Evolutionary conservation across 177 flowering plant species (phyloP).

Genomic region (Tripterygium wilfordii): DNA sequence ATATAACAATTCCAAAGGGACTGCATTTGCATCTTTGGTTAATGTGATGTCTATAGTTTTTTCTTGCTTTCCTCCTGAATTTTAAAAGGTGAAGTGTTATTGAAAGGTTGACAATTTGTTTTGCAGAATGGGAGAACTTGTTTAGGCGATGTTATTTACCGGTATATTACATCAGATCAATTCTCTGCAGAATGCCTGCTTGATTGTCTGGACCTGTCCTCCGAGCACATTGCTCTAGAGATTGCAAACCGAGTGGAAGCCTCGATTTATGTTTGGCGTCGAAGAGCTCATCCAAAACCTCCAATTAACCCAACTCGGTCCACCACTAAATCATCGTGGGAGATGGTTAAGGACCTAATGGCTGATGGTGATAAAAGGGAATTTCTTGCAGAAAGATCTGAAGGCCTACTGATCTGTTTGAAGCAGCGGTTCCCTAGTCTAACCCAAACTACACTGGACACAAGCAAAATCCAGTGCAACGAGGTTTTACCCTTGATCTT

Average conservation of each 20-base stretch:
- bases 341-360: conserved; percentile 56
- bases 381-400: conserved; percentile 52
- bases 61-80: too few relatives aligned
- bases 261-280: conserved; percentile 66
- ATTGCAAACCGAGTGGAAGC: conserved; percentile 83
- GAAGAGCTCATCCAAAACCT: conserved; percentile 36
- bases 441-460: conserved; percentile 51
- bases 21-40: too few relatives aligned
- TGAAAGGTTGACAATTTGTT: not conserved
- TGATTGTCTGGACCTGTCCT: conserved; percentile 75
- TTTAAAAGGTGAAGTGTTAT: too few relatives aligned
- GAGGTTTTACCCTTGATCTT: conserved; percentile 32
- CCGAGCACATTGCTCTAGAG: conserved; percentile 73
- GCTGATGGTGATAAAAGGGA: conserved; percentile 60
- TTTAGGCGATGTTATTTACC: conserved; percentile 68
- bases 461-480: conserved; percentile 64
- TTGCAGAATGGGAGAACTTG: conserved; percentile 75
- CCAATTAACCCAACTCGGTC: conserved; percentile 27
- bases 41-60: too few relatives aligned
- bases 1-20: too few relatives aligned
- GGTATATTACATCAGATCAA: conserved; percentile 70
- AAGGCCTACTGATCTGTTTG: conserved; percentile 45
- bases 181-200: conserved; percentile 82
- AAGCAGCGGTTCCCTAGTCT: conserved; percentile 60
- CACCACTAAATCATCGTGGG: conserved; percentile 54